Evolutionary conservation across 768 basidiomycete genomes (phyloP).

Genomic region (Nidularia sp.): DNA sequence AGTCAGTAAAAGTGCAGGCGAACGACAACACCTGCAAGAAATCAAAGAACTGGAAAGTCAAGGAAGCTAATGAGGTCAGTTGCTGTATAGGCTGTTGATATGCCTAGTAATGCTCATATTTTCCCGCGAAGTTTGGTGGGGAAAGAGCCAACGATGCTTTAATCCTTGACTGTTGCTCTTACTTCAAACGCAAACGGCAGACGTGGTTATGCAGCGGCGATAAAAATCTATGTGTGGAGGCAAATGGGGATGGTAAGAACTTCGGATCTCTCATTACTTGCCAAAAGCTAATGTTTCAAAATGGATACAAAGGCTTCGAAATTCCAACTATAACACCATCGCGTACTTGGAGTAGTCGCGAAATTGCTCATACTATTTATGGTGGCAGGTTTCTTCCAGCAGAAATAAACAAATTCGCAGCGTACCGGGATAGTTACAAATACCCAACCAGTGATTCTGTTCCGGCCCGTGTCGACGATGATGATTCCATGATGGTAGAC

Average conservation of each 20-base stretch:
- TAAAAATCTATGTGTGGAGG: conserved; percentile 56
- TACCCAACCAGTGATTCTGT: conserved; percentile 11
- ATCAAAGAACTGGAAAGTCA: conserved; percentile 58
- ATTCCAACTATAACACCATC: conserved; percentile 34
- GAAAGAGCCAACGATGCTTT: conserved; percentile 60
- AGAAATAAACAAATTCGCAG: conserved; percentile 33
- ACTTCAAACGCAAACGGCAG: conserved; percentile 44
- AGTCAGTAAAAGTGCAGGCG: conserved; percentile 56
- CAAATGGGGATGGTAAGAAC: conserved; percentile 20
- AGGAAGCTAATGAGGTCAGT: conserved; percentile 40
- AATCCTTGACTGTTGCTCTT: conserved; percentile 74
- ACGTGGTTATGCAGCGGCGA: conserved; percentile 69
- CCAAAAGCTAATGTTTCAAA: too few relatives aligned
- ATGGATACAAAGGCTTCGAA: too few relatives aligned
- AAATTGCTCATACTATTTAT: conserved; percentile 46
- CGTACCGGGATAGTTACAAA: conserved; percentile 33
- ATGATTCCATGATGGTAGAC: conserved; percentile 59
- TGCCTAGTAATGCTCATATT: conserved; percentile 3
- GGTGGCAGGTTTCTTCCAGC: conserved; percentile 22
- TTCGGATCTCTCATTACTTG: too few relatives aligned
- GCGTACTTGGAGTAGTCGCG: conserved; percentile 43
- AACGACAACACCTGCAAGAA: conserved; percentile 58
- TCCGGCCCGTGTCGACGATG: conserved; percentile 10
- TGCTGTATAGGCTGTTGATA: neutral
- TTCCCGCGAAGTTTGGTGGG: conserved; percentile 12